A percentile compares a stretch with the other conserved stretches of the same genome.
Evolutionary conservation across 441 rosid genomes (phyloP).

Genomic region (Adansonia grandidieri): DNA sequence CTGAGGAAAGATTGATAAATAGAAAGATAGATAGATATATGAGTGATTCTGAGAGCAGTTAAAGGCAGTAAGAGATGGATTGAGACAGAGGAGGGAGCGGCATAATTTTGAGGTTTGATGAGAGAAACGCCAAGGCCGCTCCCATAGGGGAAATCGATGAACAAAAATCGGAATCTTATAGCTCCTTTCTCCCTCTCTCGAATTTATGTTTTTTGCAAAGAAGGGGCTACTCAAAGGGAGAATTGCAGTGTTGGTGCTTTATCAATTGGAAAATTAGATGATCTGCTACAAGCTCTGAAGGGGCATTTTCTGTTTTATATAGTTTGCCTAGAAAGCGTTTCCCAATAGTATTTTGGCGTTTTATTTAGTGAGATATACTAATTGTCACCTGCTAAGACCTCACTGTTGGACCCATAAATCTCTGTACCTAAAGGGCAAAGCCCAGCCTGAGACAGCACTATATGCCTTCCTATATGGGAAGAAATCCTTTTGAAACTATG

Average conservation of each 20-base stretch:
- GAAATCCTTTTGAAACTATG: neutral
- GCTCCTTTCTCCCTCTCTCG: conserved; percentile 27
- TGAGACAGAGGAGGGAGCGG: conserved; percentile 15
- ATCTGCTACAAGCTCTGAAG: conserved; percentile 33
- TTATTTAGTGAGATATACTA: conserved; percentile 34
- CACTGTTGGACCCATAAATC: conserved; percentile 34
- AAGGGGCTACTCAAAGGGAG: conserved; percentile 33
- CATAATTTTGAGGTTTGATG: conserved; percentile 37
- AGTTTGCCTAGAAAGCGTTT: conserved; percentile 53
- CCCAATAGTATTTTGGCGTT: conserved; percentile 50
- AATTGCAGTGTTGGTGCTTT: conserved; percentile 27
- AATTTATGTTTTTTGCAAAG: conserved; percentile 26
- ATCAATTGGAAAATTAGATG: conserved; percentile 26
- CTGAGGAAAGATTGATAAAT: neutral
- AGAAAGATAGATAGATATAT: neutral
- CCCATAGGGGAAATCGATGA: conserved; percentile 46
- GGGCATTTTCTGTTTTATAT: conserved; percentile 43
- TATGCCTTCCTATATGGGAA: conserved; percentile 19
- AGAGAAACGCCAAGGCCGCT: conserved; percentile 58
- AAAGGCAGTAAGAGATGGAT: neutral
- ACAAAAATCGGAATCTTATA: conserved; percentile 57
- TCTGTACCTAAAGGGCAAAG: conserved; percentile 13
- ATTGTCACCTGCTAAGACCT: conserved; percentile 31
- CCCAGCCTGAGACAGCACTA: conserved; percentile 30
- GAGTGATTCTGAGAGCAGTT: conserved; percentile 14